Base-by-base conservation (phyloP, 2,329 filamentous ascomycete genomes). In the Fusarium proliferatum region DNA sequence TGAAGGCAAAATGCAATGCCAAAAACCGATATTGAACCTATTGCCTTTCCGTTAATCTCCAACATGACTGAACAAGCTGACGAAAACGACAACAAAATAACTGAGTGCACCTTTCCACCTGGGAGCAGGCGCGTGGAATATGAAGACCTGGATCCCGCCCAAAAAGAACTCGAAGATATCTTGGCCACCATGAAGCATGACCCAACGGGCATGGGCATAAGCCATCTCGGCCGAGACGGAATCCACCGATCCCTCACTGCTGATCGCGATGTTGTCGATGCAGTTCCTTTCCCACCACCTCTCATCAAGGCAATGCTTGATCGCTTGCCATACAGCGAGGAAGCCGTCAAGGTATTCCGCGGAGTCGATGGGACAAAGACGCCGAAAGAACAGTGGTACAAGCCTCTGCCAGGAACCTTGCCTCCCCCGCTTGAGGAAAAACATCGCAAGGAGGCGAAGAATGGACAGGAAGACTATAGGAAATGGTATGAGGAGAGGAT, bases 301-400 rank as follows among this genome's bases (percentile, higher is more conserved):
- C 51, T 75, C 1, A 61, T 76, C 38, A 75, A 76, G 41, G 70
- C 72, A 11, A 30, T 68, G 7, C 26, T 76, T 5, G 74, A 76
- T 52, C 65, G 64, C 4, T 21, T 64, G 3, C 67, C 67, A 3
- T 73, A 63, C 26, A 51, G 57, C 9, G 48, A 49, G n/a, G 55
- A 72, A 42, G 2, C 23, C 12, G 65, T 66, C 23, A 45, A 49
- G 19, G 23, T 9, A 2, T 73, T 62, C 11, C 60, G 67, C 9
- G 75, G 70, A 6, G 55, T 74, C 19, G 70, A 77, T 36, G 77
- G 60, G 80, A 80, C 82, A 78, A 84, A 83, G 15, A 79, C 36
- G 2, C 64, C 64, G 6, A 57, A 63, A 26, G 57, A 58, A 3
- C 34, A 63, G 28, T 68, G 64, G 64, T 53, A 52, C 4, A 48